These are phyloP conservation scores for Aspergillus bridgeri DNA, from an alignment of 495 filamentous ascomycete species.

Conservation along the genomic window DNA sequence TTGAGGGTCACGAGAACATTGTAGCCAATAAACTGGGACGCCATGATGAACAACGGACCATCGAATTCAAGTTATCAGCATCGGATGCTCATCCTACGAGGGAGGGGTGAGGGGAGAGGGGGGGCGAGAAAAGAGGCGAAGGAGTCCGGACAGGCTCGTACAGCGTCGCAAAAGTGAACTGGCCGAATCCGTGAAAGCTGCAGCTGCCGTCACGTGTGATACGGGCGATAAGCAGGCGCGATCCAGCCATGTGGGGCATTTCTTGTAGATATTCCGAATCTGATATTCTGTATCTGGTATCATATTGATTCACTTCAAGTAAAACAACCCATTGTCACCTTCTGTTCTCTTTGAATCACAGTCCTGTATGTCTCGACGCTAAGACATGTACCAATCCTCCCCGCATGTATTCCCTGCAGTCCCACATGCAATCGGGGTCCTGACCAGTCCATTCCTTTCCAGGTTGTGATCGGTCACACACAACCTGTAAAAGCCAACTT, in stretches of 20 bases:
- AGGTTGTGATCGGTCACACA: too few species aligned
- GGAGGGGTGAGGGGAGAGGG: neutral
- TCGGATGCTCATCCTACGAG: constrained; percentile 4
- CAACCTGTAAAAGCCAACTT: too few species aligned
- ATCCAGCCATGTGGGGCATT: neutral
- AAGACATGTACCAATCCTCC: too few species aligned
- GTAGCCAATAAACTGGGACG: constrained; percentile 72
- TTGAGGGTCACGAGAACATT: constrained; percentile 72
- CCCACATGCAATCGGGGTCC: too few species aligned
- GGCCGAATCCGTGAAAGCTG: neutral
- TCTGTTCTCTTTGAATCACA: too few species aligned
- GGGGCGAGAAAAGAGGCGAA: neutral
- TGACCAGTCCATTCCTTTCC: too few species aligned
- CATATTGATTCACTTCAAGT: too few species aligned
- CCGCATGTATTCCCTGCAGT: too few species aligned
- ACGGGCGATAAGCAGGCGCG: constrained; percentile 8
- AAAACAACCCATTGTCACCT: too few species aligned
- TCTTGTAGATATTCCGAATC: too few species aligned
- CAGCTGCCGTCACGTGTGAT: constrained; percentile 9
- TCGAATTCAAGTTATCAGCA: constrained; percentile 6
- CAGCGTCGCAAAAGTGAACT: constrained; percentile 14
- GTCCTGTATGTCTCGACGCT: too few species aligned
- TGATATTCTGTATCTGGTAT: too few species aligned
- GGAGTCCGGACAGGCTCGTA: neutral
- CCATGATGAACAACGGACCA: constrained; percentile 43